Evolutionary conservation across 768 basidiomycete species (phyloP).

Genomic region (Lentinula detonsa): DNA sequence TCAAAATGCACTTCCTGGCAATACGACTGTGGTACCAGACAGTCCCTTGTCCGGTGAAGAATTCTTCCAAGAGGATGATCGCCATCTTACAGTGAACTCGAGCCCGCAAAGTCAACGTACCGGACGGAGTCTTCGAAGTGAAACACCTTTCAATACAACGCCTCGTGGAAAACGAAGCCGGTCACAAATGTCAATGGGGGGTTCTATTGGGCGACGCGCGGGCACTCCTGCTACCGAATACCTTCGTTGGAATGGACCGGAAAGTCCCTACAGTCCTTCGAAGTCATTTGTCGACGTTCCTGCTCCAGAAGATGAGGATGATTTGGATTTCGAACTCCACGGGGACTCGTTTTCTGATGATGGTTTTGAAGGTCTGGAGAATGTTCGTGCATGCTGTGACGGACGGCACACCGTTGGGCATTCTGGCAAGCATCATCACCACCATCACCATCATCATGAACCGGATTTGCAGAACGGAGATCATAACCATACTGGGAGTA

Average conservation of each 20-base stretch:
- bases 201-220: slow-evolving; percentile 77
- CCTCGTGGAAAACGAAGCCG: slow-evolving; percentile 74
- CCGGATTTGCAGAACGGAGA: slow-evolving; percentile 45
- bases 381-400: slow-evolving; percentile 89
- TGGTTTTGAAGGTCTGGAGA: slow-evolving; percentile 85
- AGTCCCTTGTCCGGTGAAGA: slow-evolving; percentile 47
- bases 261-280: slow-evolving; percentile 72
- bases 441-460: slow-evolving; percentile 49
- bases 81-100: slow-evolving; percentile 37
- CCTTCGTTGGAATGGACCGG: slow-evolving; percentile 70
- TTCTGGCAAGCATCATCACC: slow-evolving; percentile 49
- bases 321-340: slow-evolving; percentile 79
- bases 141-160: slow-evolving; percentile 68
- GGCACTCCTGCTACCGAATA: slow-evolving; percentile 94
- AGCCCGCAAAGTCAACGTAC: slow-evolving; percentile 77
- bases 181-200: slow-evolving; percentile 68
- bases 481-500: slow-evolving; percentile 31
- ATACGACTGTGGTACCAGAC: slow-evolving; percentile 29
- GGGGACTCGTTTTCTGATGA: slow-evolving; percentile 67
- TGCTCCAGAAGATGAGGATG: slow-evolving; percentile 27
- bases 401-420: slow-evolving; percentile 81
- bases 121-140: slow-evolving; percentile 49
- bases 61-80: slow-evolving; percentile 43
- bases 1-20: slow-evolving; percentile 32
- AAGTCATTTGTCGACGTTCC: slow-evolving; percentile 58